A percentile compares a stretch with the other conserved stretches of the same genome.
phyloP scores from a whole-genome alignment of 768 basidiomycete species.

The Mycena olivaceomarginata region DNA sequence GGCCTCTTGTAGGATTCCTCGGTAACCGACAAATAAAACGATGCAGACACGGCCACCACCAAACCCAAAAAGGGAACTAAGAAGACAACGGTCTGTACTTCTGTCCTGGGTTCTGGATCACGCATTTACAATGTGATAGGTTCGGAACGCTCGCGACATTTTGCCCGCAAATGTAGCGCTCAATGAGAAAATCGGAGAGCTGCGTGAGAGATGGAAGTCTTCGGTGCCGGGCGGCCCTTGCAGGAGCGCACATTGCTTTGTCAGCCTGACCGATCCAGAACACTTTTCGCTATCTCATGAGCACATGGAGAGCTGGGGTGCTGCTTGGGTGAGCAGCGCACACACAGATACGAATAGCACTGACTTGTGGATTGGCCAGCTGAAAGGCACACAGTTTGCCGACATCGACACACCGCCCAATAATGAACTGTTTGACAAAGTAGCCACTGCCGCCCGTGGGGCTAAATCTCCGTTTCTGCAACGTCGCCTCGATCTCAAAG shows the following conservation, averaged over 20 bases:
- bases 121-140: not conserved
- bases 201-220: not conserved
- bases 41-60: too few species aligned
- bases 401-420: not conserved
- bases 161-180: not conserved
- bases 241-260: slow-evolving; percentile 8
- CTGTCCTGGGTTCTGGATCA: not conserved
- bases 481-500: not conserved
- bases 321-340: not conserved
- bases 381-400: not conserved
- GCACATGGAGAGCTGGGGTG: not conserved
- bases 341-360: too few species aligned
- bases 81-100: not conserved
- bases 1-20: not conserved
- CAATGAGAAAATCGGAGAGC: not conserved
- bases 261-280: not conserved
- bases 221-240: not conserved
- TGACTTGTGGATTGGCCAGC: not conserved
- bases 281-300: slow-evolving; percentile 3
- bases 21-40: not conserved
- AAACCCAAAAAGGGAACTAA: not conserved
- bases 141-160: slow-evolving; percentile 22
- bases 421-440: not conserved
- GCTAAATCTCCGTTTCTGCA: not conserved
- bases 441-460: not conserved